These are phyloP conservation scores for Umbelopsis vinacea DNA, from an alignment of 192 early-diverging fungal genomes.

Conservation along the genomic window DNA sequence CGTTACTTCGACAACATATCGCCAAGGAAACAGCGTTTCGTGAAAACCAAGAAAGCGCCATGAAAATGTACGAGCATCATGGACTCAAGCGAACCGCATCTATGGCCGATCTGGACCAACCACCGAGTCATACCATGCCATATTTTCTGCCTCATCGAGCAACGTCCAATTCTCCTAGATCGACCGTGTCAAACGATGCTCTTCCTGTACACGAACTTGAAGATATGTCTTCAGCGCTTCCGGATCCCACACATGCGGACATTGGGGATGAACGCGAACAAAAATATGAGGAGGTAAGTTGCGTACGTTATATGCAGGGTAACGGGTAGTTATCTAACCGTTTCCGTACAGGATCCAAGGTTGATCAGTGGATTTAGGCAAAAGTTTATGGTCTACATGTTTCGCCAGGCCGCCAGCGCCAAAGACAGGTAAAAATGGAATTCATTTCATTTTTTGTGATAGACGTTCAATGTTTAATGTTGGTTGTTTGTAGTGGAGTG, in stretches of 20 bases:
- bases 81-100: neutral
- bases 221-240: neutral
- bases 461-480: no score
- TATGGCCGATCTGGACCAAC: neutral
- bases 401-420: constrained; percentile 52
- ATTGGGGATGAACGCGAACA: neutral
- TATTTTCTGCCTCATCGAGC: neutral
- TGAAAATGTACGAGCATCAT: constrained; percentile 36
- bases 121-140: neutral
- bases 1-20: constrained; percentile 49
- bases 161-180: neutral
- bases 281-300: constrained; percentile 11
- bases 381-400: constrained; percentile 67
- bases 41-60: neutral
- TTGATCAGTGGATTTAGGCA: constrained; percentile 71
- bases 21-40: constrained; percentile 40
- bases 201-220: neutral
- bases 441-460: no score
- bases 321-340: neutral
- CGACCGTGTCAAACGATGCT: neutral
- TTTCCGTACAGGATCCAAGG: neutral
- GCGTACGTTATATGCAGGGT: neutral
- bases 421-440: constrained; percentile 51
- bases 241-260: neutral
- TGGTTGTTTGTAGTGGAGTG: constrained; percentile 31